Evolutionary conservation across 2,329 filamentous ascomycete species (phyloP).

Genomic region (Ceratocystis albifundus): DNA sequence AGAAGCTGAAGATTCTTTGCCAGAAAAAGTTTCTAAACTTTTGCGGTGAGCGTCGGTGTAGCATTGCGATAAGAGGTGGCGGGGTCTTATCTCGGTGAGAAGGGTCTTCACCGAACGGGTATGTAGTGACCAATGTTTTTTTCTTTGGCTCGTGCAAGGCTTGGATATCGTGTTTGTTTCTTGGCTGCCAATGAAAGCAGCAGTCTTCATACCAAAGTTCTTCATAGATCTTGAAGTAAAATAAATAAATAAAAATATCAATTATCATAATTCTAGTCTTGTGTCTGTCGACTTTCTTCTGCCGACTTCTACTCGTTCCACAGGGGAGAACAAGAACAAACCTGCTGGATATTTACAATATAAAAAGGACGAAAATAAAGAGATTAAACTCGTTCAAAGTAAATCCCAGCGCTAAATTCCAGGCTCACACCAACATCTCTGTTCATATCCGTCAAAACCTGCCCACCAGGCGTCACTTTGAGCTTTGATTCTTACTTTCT

Average conservation of each 20-base stretch:
- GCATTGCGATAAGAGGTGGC: background rate
- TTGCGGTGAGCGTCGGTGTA: slow-evolving; percentile 12
- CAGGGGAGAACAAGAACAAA: background rate
- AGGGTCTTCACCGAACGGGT: background rate
- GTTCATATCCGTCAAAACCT: background rate
- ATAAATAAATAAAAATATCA: too few species aligned
- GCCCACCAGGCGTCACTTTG: background rate
- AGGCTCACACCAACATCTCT: background rate
- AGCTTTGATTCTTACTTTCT: background rate
- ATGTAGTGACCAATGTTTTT: background rate
- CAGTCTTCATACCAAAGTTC: too few species aligned
- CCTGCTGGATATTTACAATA: background rate
- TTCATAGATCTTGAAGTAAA: too few species aligned
- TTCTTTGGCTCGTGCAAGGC: background rate
- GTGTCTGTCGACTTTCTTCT: too few species aligned
- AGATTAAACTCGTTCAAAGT: background rate
- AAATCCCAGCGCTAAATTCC: background rate
- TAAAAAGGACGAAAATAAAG: background rate
- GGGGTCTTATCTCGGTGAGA: slow-evolving; percentile 10
- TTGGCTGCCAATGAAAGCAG: too few species aligned
- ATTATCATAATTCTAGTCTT: too few species aligned
- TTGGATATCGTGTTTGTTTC: too few species aligned
- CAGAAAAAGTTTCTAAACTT: slow-evolving; percentile 13
- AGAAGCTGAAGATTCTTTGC: background rate
- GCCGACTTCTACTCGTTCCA: background rate